These are phyloP conservation scores for Xylaria scruposa DNA, from an alignment of 495 filamentous ascomycete genomes.

Conservation along the genomic window DNA sequence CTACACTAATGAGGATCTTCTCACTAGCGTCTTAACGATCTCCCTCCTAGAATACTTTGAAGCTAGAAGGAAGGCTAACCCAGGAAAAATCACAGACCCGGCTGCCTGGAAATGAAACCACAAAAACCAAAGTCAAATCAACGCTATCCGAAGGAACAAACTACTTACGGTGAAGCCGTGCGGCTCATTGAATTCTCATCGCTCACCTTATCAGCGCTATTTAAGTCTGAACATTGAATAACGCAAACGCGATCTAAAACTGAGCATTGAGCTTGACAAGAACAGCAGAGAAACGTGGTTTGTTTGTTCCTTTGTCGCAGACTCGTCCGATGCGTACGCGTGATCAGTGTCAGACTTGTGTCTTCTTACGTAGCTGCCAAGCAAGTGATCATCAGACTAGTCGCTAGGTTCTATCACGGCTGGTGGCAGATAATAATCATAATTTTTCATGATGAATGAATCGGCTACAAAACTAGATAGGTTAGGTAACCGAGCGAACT, in stretches of 20 bases:
- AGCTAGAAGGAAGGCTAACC: neutral
- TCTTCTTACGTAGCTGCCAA: neutral
- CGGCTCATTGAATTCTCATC: conserved; percentile 1
- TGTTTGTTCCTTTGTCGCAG: neutral
- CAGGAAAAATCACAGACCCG: conserved; percentile 11
- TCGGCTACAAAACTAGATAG: neutral
- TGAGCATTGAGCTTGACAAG: neutral
- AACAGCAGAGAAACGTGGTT: conserved; percentile 4
- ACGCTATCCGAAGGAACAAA: conserved; percentile 3
- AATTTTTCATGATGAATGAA: neutral
- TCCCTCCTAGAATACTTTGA: neutral
- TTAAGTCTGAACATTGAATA: neutral
- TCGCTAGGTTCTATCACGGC: neutral
- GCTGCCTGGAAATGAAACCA: neutral
- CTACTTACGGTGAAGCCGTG: conserved; percentile 24
- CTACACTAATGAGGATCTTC: conserved; percentile 19
- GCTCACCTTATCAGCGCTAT: neutral
- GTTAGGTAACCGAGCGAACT: neutral
- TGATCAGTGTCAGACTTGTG: neutral
- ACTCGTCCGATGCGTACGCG: neutral
- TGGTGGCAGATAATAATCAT: neutral
- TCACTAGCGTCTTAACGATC: conserved; percentile 9
- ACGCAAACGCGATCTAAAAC: neutral
- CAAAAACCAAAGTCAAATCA: neutral
- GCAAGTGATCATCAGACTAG: neutral